These are phyloP conservation scores for Xylaria hypoxylon DNA, from an alignment of 2,329 filamentous ascomycete species.

Conservation along the genomic window DNA sequence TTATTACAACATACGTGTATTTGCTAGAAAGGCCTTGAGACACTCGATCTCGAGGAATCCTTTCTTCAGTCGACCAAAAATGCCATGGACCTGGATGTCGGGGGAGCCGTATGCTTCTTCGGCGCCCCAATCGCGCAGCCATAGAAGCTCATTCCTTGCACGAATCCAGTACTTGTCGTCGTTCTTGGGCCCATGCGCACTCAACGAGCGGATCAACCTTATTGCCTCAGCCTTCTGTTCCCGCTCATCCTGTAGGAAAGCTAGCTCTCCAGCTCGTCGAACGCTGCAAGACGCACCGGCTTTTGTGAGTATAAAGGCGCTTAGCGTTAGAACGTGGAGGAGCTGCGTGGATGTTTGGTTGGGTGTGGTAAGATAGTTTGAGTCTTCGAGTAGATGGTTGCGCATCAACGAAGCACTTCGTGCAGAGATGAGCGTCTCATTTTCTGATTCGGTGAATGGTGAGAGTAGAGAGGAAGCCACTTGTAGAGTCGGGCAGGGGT, in stretches of 20 bases:
- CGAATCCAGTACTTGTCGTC: constrained; percentile 74
- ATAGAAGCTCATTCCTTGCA: constrained; percentile 73
- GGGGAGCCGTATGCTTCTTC: constrained; percentile 54
- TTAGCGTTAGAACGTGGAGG: constrained; percentile 72
- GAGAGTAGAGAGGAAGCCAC: constrained; percentile 61
- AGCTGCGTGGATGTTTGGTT: constrained; percentile 66
- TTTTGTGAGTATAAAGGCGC: constrained; percentile 67
- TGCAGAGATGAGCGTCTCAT: constrained; percentile 52
- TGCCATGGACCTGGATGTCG: constrained; percentile 57
- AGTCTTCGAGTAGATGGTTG: constrained; percentile 65
- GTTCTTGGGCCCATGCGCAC: constrained; percentile 62
- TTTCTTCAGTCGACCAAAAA: constrained; percentile 69
- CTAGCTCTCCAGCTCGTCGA: constrained; percentile 70
- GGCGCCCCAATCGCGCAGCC: constrained; percentile 79
- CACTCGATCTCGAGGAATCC: constrained; percentile 77
- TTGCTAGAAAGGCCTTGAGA: constrained; percentile 73
- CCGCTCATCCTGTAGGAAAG: constrained; percentile 69
- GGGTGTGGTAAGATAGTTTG: constrained; percentile 75
- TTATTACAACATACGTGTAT: constrained; percentile 63
- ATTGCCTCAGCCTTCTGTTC: constrained; percentile 72
- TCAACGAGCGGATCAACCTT: constrained; percentile 68
- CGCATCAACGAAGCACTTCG: constrained; percentile 60
- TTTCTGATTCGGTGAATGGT: constrained; percentile 53
- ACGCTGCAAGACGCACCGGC: constrained; percentile 63
- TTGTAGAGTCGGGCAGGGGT: constrained; percentile 65